Percentiles rank a stretch among this genome's conserved stretches.
Evolutionary conservation across 306 rosid species (phyloP).

Genomic region (Quercus glauca): DNA sequence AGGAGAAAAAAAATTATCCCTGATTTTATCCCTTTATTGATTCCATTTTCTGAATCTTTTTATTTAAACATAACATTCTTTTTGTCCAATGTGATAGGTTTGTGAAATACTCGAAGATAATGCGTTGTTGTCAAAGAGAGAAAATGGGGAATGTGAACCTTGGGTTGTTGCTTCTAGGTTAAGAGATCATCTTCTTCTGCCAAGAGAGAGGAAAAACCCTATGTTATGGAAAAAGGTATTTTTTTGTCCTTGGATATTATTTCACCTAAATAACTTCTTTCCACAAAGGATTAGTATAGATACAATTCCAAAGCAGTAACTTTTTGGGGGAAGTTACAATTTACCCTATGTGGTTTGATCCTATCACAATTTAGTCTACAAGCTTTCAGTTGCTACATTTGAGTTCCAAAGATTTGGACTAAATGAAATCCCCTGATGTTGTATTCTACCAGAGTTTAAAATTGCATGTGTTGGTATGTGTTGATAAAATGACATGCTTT

Average conservation of each 20-base stretch:
- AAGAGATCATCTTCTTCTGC: conserved; percentile 88
- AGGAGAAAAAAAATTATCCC: background rate
- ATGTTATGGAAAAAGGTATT: conserved; percentile 77
- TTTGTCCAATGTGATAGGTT: conserved; percentile 45
- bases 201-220: conserved; percentile 80
- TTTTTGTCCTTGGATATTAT: conserved; percentile 12
- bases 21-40: background rate
- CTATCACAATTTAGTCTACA: no score
- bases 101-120: conserved; percentile 92
- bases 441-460: background rate
- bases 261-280: background rate
- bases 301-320: background rate
- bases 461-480: conserved; percentile 10
- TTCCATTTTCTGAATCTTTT: background rate
- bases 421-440: no score
- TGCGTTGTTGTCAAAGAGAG: conserved; percentile 62
- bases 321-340: background rate
- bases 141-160: conserved; percentile 57
- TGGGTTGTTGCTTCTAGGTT: conserved; percentile 88
- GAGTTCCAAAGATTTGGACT: no score
- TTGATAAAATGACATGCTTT: conserved; percentile 13
- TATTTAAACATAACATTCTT: background rate
- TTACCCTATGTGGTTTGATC: no score
- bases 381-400: no score
- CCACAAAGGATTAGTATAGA: background rate